phyloP scores from a whole-genome alignment of 176 grass and related monocot species.

The Stipa capillata region DNA sequence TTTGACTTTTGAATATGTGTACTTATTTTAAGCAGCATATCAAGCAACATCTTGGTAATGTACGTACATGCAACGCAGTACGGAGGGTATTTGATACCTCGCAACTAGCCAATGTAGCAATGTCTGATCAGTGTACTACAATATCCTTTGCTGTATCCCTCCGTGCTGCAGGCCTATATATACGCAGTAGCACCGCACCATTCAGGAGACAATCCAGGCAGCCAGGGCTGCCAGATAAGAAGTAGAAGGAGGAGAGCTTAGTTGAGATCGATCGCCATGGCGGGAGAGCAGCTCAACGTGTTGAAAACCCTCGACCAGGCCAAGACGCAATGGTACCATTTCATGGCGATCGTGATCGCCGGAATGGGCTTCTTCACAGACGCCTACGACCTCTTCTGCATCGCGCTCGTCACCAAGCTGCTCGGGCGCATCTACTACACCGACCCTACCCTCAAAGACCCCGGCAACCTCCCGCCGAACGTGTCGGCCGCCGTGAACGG shows the following conservation, averaged over 20 bases:
- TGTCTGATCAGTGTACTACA: neutral
- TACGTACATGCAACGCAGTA: neutral
- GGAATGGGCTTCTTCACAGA: constrained; percentile 94
- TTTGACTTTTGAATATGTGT: neutral
- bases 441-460: constrained; percentile 12
- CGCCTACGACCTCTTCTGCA: constrained; percentile 71
- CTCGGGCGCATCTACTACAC: constrained; percentile 79
- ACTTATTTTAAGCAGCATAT: neutral
- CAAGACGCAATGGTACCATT: constrained; percentile 76
- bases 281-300: constrained; percentile 47
- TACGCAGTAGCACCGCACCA: neutral
- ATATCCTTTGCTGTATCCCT: neutral
- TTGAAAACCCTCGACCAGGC: constrained; percentile 49
- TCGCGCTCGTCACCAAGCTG: constrained; percentile 52
- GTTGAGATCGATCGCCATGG: constrained; percentile 19
- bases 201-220: neutral
- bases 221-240: neutral
- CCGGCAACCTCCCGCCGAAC: constrained; percentile 53
- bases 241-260: neutral
- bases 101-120: neutral
- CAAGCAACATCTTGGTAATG: neutral
- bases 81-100: neutral
- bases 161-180: neutral
- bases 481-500: constrained; percentile 52
- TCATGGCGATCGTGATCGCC: constrained; percentile 67